Conservation (phyloP, 2,329 filamentous ascomycete species). For the Golovinomyces cichoracearum region DNA sequence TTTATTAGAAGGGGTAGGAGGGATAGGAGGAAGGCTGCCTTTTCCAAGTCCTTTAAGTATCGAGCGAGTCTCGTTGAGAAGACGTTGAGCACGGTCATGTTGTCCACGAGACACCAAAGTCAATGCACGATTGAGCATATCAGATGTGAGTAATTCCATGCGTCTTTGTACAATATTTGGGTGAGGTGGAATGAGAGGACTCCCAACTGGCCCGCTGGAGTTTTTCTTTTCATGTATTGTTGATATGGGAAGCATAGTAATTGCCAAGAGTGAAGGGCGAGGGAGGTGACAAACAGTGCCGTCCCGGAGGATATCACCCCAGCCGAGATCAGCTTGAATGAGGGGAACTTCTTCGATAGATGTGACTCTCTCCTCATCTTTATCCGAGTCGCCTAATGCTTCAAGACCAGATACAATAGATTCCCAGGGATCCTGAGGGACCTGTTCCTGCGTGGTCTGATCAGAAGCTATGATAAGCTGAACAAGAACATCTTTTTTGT, state of each 20-base stretch:
- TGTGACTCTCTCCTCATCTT: slow-evolving; percentile 54
- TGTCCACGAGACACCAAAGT: slow-evolving; percentile 77
- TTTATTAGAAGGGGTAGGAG: slow-evolving; percentile 26
- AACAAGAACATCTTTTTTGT: slow-evolving; percentile 80
- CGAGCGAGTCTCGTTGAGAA: slow-evolving; percentile 75
- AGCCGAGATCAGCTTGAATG: slow-evolving; percentile 80
- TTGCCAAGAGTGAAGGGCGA: slow-evolving; percentile 70
- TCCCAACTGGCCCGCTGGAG: slow-evolving; percentile 26
- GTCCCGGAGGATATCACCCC: slow-evolving; percentile 79
- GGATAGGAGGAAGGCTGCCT: slow-evolving; percentile 73
- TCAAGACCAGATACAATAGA: slow-evolving; percentile 88
- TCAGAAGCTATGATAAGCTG: slow-evolving; percentile 83
- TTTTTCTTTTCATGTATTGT: slow-evolving; percentile 31
- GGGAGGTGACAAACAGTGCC: slow-evolving; percentile 66
- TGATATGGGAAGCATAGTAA: slow-evolving; percentile 65
- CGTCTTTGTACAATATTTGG: slow-evolving; percentile 83
- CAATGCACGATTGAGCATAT: slow-evolving; percentile 84
- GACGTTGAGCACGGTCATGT: slow-evolving; percentile 76
- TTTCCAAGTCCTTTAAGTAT: slow-evolving; percentile 93
- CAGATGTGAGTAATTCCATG: slow-evolving; percentile 92
- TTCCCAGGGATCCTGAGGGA: slow-evolving; percentile 90
- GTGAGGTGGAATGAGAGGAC: slow-evolving; percentile 76
- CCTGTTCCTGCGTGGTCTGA: slow-evolving; percentile 47
- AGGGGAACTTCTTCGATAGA: slow-evolving; percentile 88
- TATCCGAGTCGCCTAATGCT: slow-evolving; percentile 70